Evolutionary conservation across 2,329 filamentous ascomycete species (phyloP).

Genomic region (Chlorencoelia australis): DNA sequence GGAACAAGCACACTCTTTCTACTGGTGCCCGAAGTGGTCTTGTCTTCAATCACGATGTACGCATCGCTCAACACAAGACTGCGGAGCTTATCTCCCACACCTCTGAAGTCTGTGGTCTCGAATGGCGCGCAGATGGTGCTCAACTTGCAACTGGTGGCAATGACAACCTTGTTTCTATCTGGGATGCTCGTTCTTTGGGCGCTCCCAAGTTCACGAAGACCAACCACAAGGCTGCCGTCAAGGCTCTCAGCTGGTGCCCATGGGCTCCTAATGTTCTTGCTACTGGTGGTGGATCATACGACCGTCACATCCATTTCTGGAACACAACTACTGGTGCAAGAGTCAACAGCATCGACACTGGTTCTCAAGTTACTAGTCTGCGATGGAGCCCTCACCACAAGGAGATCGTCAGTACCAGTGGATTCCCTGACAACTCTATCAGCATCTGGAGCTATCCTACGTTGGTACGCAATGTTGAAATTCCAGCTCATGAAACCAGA

Average conservation of each 20-base stretch:
- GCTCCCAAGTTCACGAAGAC: constrained; percentile 99
- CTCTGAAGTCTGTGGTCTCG: constrained; percentile 93
- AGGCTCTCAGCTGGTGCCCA: constrained; percentile 96
- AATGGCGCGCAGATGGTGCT: constrained; percentile 93
- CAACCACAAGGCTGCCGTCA: constrained; percentile 97
- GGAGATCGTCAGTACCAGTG: constrained; percentile 94
- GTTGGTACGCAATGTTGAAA: constrained; percentile 93
- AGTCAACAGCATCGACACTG: constrained; percentile 98
- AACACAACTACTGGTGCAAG: constrained; percentile 96
- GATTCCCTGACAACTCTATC: constrained; percentile 97
- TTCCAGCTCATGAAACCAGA: constrained; percentile 92
- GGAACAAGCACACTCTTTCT: constrained; percentile 96
- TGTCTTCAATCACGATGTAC: constrained; percentile 97
- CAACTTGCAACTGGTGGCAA: constrained; percentile 97
- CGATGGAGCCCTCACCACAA: constrained; percentile 96
- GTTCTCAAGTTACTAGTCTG: constrained; percentile 91
- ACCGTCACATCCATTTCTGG: constrained; percentile 99
- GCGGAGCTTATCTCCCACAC: constrained; percentile 96
- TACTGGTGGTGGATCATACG: constrained; percentile 91
- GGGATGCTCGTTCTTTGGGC: constrained; percentile 87
- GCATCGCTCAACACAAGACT: constrained; percentile 94
- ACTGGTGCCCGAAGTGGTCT: constrained; percentile 90
- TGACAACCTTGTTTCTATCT: constrained; percentile 98
- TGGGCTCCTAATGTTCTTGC: constrained; percentile 97
- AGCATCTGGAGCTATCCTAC: constrained; percentile 99